Evolutionary conservation across 768 basidiomycete species (phyloP).

Genomic region (Erythrobasidium yunnanense): DNA sequence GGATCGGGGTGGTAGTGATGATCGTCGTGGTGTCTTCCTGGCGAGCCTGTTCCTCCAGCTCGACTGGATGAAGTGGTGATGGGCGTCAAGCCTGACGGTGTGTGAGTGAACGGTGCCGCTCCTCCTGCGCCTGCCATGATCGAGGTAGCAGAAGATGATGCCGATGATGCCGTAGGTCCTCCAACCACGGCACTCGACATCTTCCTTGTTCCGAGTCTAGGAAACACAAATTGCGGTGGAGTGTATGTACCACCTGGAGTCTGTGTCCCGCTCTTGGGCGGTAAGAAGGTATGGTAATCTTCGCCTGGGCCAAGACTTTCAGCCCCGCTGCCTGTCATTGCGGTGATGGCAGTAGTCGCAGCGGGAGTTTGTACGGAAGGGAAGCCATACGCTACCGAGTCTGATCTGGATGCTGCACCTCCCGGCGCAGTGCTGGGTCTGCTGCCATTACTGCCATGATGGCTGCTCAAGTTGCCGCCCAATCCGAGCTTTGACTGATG

Average conservation of each 20-base stretch:
- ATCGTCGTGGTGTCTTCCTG: neutral
- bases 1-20: neutral
- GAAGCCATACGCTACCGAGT: neutral
- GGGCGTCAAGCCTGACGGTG: no score
- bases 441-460: no score
- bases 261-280: constrained; percentile 2
- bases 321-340: neutral
- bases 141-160: neutral
- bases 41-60: neutral
- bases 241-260: constrained; percentile 33
- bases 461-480: no score
- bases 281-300: constrained; percentile 26
- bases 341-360: neutral
- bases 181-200: no score
- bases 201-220: constrained; percentile 15
- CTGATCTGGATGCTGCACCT: neutral
- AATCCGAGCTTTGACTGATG: no score
- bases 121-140: neutral
- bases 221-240: constrained; percentile 38
- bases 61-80: no score
- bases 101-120: no score
- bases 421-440: neutral
- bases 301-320: constrained; percentile 16
- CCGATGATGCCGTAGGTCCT: neutral
- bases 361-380: neutral